A percentile compares a stretch with the other conserved stretches of the same genome.
Conservation (phyloP, 2,329 filamentous ascomycete genomes). For the Trichoderma koningii region DNA sequence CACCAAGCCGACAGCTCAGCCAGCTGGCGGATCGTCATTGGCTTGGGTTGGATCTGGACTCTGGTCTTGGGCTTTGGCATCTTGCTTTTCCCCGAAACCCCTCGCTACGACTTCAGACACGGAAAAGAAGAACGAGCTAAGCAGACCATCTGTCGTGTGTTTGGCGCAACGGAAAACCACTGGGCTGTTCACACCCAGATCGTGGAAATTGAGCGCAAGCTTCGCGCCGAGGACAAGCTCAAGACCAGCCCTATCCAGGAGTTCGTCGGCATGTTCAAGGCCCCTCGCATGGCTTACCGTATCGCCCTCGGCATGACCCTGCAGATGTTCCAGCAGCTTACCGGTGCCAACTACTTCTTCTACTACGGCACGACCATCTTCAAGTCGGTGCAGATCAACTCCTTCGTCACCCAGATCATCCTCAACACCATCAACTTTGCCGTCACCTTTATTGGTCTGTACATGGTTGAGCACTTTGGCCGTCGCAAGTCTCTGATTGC, state of each 20-base stretch:
- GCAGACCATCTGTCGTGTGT: constrained; percentile 51
- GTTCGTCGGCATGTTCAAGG: constrained; percentile 63
- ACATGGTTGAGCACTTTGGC: constrained; percentile 68
- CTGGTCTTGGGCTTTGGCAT: constrained; percentile 52
- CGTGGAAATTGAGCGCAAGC: constrained; percentile 56
- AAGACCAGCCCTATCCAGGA: constrained; percentile 47
- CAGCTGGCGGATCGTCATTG: constrained; percentile 63
- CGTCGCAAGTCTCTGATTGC: constrained; percentile 63
- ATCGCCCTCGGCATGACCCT: constrained; percentile 61
- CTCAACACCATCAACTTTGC: constrained; percentile 67
- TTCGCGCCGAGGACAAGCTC: constrained; percentile 49
- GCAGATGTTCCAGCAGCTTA: constrained; percentile 69
- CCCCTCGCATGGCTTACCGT: constrained; percentile 64
- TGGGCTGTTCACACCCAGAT: constrained; percentile 51
- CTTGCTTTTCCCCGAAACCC: constrained; percentile 54
- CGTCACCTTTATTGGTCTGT: constrained; percentile 68
- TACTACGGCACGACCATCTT: constrained; percentile 62
- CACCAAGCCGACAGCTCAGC: constrained; percentile 50
- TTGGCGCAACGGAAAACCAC: constrained; percentile 48
- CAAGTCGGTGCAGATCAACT: constrained; percentile 52
- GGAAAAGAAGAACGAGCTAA: constrained; percentile 51
- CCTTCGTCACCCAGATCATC: constrained; percentile 68
- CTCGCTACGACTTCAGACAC: constrained; percentile 53
- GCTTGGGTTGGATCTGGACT: constrained; percentile 55
- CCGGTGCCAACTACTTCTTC: constrained; percentile 68